Base-by-base conservation (phyloP, 306 rosid genomes). In the Oemleria cerasiformis region DNA sequence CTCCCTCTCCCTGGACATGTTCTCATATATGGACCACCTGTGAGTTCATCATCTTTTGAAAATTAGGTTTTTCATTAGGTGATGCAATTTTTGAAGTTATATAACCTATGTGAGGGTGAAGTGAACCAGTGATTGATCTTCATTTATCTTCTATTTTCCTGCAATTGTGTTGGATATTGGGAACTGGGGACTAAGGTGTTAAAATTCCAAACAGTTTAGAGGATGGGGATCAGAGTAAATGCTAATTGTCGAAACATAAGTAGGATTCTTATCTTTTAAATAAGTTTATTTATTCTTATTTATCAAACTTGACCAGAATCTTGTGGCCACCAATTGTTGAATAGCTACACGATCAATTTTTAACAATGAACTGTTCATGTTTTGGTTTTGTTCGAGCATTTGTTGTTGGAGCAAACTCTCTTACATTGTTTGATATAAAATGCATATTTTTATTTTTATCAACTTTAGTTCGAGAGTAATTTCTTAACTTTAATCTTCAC, bases 1-100 rank as follows among this genome's bases (percentile, higher is more conserved):
- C 79, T 93, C 59, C 96, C 92, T 50, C 87, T 93, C 73, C 97
- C 98, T 43, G 98, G 98, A 44, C 93, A 93, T 80, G 83, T 88
- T 80, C 83, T 93, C 54, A 79, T 93, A 71, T 77, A 84, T 79
- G 98, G 97, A 80, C 98, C 98, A 64, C 63, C 97, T n/a, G 98
- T 93, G 83, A 85, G 98, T 88, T 54, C 40, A 7, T 20, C 30
- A 34, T 43, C 67, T 57, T 44, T 56, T 54, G 39, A 45, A 36
- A 57, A 53, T 45, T 30, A 15, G 47, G 15, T 45, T 72, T 34
- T 17, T 17, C 41, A 30, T 36, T 40, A 51, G 49, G 25, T 71
- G 53, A 42, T 73, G 40, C 62, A 38, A 16, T 41, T 17, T 13
- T 64, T 55, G 67, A 34, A 39, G 41, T 65, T 23, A 56, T 10